These are phyloP conservation scores for Quercus mongolica DNA, from an alignment of 306 rosid species.

Conservation along the genomic window DNA sequence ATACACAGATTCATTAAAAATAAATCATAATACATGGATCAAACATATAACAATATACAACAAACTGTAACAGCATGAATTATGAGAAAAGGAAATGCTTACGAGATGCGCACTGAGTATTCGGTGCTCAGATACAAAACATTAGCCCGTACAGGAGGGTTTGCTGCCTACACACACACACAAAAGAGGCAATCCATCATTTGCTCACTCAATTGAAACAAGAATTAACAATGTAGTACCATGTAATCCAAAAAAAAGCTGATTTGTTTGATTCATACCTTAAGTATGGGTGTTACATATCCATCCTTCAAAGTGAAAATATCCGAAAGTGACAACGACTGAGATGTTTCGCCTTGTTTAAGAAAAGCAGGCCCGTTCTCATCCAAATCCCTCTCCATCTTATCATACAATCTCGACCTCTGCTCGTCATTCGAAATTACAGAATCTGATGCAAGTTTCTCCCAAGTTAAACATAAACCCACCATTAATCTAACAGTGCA, in stretches of 20 bases:
- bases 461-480: neutral
- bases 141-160: conserved; percentile 93
- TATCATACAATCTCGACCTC: conserved; percentile 72
- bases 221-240: neutral
- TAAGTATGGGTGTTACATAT: conserved; percentile 64
- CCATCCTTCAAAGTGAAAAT: conserved; percentile 73
- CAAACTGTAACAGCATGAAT: neutral
- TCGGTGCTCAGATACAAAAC: conserved; percentile 70
- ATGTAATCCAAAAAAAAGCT: neutral
- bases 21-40: neutral
- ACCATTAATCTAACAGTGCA: neutral
- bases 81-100: conserved; percentile 22
- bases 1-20: no score
- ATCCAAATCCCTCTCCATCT: conserved; percentile 75
- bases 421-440: conserved; percentile 30
- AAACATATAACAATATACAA: neutral
- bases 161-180: conserved; percentile 55
- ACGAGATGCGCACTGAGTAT: conserved; percentile 73
- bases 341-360: conserved; percentile 80
- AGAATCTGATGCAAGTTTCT: conserved; percentile 41
- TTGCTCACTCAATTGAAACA: conserved; percentile 12
- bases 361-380: conserved; percentile 80
- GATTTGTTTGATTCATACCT: conserved; percentile 37
- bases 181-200: conserved; percentile 28
- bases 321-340: conserved; percentile 88